Percentiles rank a stretch among this genome's conserved stretches.
phyloP scores from a whole-genome alignment of 2,329 filamentous ascomycete genomes.

The Xenoacremonium recifei region DNA sequence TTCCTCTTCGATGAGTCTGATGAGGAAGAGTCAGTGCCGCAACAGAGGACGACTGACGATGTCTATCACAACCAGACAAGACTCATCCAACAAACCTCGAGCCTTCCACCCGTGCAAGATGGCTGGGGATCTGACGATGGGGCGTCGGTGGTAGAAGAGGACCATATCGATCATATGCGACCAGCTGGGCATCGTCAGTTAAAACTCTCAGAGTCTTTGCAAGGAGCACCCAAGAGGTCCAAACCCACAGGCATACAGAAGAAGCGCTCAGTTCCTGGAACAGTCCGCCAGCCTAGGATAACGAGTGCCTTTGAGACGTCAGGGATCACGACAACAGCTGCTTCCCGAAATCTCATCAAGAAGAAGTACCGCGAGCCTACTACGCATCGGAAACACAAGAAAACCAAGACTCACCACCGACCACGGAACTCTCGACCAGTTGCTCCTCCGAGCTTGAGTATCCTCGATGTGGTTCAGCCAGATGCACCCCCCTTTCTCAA shows the following conservation, averaged over 20 bases:
- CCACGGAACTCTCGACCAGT: slow-evolving; percentile 4
- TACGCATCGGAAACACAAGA: slow-evolving; percentile 4
- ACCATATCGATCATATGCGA: slow-evolving; percentile 52
- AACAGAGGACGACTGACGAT: slow-evolving; percentile 19
- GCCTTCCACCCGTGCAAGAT: slow-evolving; percentile 4
- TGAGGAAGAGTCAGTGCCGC: slow-evolving; percentile 30
- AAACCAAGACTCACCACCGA: slow-evolving; percentile 5
- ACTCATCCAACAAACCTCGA: slow-evolving; percentile 14
- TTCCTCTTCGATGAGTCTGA: slow-evolving; percentile 49
- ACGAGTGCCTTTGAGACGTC: slow-evolving; percentile 26
- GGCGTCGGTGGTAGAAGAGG: slow-evolving; percentile 47
- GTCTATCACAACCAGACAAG: slow-evolving; percentile 26
- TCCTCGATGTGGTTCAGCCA: slow-evolving; percentile 57
- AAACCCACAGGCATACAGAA: slow-evolving; percentile 17
- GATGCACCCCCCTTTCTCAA: slow-evolving; percentile 57
- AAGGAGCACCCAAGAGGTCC: slow-evolving; percentile 23
- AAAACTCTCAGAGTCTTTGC: slow-evolving; percentile 24
- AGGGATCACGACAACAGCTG: slow-evolving; percentile 4
- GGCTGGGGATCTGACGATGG: slow-evolving; percentile 26
- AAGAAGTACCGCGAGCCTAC: slow-evolving; percentile 14
- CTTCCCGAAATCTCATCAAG: slow-evolving; percentile 10
- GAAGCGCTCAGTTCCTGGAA: slow-evolving; percentile 17
- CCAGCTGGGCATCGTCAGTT: slow-evolving; percentile 40
- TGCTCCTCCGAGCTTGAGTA: slow-evolving; percentile 51
- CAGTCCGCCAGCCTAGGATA: slow-evolving; percentile 30